Percentiles rank a stretch among this genome's conserved stretches.
phyloP scores from a whole-genome alignment of 768 basidiomycete species.

The Psilocybe tampanensis region DNA sequence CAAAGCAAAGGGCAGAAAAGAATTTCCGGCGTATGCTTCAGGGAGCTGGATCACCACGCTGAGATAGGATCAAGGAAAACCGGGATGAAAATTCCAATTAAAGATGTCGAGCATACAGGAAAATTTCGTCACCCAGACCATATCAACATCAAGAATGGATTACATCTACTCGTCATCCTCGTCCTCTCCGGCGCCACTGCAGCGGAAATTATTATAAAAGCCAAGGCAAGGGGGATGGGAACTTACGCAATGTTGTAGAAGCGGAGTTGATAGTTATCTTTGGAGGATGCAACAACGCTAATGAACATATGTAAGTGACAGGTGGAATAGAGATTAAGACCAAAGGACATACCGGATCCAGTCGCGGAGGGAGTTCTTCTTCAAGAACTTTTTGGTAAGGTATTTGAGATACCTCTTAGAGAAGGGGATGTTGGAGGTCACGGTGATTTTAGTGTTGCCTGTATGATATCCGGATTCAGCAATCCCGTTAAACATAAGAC shows the following conservation, averaged over 20 bases:
- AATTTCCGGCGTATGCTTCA: too few relatives aligned
- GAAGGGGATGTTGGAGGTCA: conserved; percentile 86
- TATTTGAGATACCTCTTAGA: conserved; percentile 99
- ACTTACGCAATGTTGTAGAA: conserved; percentile 93
- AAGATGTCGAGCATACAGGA: conserved; percentile 50
- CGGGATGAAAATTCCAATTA: conserved; percentile 60
- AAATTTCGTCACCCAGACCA: neutral
- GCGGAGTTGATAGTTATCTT: conserved; percentile 91
- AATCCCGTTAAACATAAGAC: neutral
- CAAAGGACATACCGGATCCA: conserved; percentile 79
- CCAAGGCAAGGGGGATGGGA: neutral
- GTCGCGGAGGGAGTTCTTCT: conserved; percentile 95
- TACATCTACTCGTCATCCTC: conserved; percentile 37
- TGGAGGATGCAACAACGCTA: conserved; percentile 89
- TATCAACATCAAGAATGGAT: conserved; percentile 90
- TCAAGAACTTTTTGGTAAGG: conserved; percentile 98
- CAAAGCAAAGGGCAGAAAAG: too few relatives aligned
- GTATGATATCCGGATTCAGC: conserved; percentile 1
- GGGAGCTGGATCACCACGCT: too few relatives aligned
- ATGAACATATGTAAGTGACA: conserved; percentile 7
- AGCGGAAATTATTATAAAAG: conserved; percentile 9
- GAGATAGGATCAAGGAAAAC: neutral
- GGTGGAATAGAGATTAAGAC: neutral
- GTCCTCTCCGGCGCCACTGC: conserved; percentile 37
- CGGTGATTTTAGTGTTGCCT: conserved; percentile 83